phyloP scores from a whole-genome alignment of 345 rosid genomes.

The Gossypium turneri region DNA sequence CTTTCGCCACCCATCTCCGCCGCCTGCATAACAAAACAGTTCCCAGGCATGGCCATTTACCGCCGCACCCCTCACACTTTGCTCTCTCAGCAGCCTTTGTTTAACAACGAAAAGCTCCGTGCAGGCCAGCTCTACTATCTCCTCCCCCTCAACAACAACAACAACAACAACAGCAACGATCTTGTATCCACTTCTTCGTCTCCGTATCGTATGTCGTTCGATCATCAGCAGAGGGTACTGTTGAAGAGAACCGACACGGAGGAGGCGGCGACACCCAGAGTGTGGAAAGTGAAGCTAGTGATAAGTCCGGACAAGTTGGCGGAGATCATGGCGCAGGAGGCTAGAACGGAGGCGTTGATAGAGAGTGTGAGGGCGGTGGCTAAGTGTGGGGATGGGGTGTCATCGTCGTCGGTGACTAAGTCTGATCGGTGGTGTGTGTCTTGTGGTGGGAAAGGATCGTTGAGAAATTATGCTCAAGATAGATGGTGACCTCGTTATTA shows the following conservation, averaged over 20 bases:
- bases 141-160: slow-evolving; percentile 33
- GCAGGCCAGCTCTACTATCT: slow-evolving; percentile 61
- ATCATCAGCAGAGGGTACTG: slow-evolving; percentile 31
- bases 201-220: slow-evolving; percentile 59
- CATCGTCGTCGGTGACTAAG: slow-evolving; percentile 29
- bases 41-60: slow-evolving; percentile 67
- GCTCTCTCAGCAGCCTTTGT: slow-evolving; percentile 45
- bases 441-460: slow-evolving; percentile 45
- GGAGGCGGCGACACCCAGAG: slow-evolving; percentile 25
- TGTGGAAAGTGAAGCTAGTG: slow-evolving; percentile 83
- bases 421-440: slow-evolving; percentile 50
- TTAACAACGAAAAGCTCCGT: slow-evolving; percentile 54
- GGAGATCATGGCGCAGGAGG: slow-evolving; percentile 63
- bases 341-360: slow-evolving; percentile 70
- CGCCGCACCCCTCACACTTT: slow-evolving; percentile 32
- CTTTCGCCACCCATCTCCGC: slow-evolving; percentile 60
- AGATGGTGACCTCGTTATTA: neutral
- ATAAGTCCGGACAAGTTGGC: slow-evolving; percentile 71
- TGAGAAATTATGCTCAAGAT: neutral
- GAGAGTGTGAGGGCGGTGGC: slow-evolving; percentile 87
- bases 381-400: slow-evolving; percentile 46
- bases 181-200: slow-evolving; percentile 6
- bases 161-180: neutral
- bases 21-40: slow-evolving; percentile 62
- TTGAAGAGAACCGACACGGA: slow-evolving; percentile 33